Percentiles rank a stretch among this genome's conserved stretches.
phyloP scores from a whole-genome alignment of 768 basidiomycete genomes.

The Pleurotus giganteus region DNA sequence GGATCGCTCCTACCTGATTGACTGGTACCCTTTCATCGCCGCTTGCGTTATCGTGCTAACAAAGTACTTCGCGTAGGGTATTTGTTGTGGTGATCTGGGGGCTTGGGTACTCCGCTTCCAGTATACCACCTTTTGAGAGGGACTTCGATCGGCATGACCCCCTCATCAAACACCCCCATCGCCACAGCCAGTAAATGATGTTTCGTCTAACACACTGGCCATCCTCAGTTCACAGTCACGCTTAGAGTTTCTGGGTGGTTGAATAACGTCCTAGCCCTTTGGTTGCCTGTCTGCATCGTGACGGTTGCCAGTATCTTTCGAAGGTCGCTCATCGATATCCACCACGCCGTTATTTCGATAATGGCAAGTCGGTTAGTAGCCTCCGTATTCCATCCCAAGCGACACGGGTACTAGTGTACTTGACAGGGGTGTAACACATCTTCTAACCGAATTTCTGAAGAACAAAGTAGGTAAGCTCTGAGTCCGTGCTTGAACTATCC shows the following conservation, averaged over 20 bases:
- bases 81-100: conserved; percentile 41
- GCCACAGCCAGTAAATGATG: conserved; percentile 45
- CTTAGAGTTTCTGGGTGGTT: conserved; percentile 45
- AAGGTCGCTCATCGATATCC: conserved; percentile 48
- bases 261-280: conserved; percentile 46
- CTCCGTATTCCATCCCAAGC: conserved; percentile 1
- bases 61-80: conserved; percentile 22
- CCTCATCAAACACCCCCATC: conserved; percentile 50
- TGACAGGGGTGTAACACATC: conserved; percentile 40
- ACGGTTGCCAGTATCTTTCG: conserved; percentile 33
- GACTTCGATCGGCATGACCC: conserved; percentile 49
- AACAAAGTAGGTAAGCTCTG: conserved; percentile 50
- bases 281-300: conserved; percentile 43
- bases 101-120: conserved; percentile 34
- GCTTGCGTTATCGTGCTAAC: neutral
- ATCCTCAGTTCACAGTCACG: neutral
- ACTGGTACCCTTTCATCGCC: conserved; percentile 41
- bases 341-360: conserved; percentile 57
- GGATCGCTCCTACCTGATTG: conserved; percentile 45
- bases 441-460: conserved; percentile 53
- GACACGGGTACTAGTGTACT: neutral
- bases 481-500: neutral
- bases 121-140: conserved; percentile 45
- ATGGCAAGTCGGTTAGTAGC: conserved; percentile 35
- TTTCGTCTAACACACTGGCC: neutral